Base-by-base conservation (phyloP, 164 flowering plant genomes). In the Aristolochia californica region DNA sequence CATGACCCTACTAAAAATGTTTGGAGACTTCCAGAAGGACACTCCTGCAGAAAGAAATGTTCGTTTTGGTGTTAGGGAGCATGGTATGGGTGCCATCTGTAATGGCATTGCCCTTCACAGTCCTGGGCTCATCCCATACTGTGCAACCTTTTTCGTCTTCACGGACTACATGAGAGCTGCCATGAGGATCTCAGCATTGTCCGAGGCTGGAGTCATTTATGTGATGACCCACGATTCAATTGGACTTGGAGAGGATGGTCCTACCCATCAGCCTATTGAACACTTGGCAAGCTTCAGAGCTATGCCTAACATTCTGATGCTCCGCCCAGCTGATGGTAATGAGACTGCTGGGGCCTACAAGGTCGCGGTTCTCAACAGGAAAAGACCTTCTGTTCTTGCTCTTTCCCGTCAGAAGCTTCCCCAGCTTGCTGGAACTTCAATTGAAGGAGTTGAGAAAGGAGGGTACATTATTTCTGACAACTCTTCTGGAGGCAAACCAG, bases 211-310 rank as follows among this genome's bases (percentile, higher is more conserved):
- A 51, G 97, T 93, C 25, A 87, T 89, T 66, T 93, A 90, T 64
- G 95, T 93, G 54, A 89, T 93, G 97, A 93, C 99, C 66, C 99
- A 93, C 43, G 99, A 93, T 65, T 89, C 97, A 0, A 90, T 93
- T 53, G 99, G 97, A 34, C 93, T 93, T 49, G 99, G 99, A 68
- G 99, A 93, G 72, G 99, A 93, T 77, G 99, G 99, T 3, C 99
- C 99, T 11, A 93, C 99, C 47, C 99, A 93, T 75, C 97, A 93
- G 77, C 99, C 99, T 17, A 80, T 93, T 43, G 99, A 93, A 73
- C 99, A 93, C 65, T 63, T 93, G 69, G 97, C 97, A n/a, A 89
- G 97, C 62, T 89, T 93, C 78, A 80, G 99, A 53, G 99, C 99
- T 48, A 93, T 93, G 99, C 99, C 99, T 49, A 85, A 90, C 68